Percentiles rank a stretch among this genome's conserved stretches.
Evolutionary conservation across 139 green algal species (phyloP).

Genomic region (Pleodorina starrii): DNA sequence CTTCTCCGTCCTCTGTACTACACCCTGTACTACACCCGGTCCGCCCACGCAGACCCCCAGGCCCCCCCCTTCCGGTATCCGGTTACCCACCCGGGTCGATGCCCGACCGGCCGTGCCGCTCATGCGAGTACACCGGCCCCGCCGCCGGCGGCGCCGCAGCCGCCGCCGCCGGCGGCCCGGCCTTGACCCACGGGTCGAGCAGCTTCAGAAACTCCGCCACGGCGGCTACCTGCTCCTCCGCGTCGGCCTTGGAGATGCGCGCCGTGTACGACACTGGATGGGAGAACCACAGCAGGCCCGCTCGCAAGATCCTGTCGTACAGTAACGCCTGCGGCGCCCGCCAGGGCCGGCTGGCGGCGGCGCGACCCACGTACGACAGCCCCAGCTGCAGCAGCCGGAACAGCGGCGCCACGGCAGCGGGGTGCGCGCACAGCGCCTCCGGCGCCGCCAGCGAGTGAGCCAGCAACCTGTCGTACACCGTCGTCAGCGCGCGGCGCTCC

Average conservation of each 20-base stretch:
- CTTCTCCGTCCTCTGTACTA: too few relatives aligned
- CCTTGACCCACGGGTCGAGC: not conserved
- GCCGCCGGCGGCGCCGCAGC: too few relatives aligned
- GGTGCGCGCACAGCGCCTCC: constrained; percentile 69
- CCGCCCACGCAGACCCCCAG: too few relatives aligned
- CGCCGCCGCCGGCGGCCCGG: not conserved
- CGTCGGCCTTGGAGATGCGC: constrained; percentile 49
- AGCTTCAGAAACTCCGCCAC: constrained; percentile 49
- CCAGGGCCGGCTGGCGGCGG: not conserved
- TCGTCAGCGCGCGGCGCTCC: constrained; percentile 40
- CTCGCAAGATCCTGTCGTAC: constrained; percentile 53
- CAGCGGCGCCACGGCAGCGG: constrained; percentile 66
- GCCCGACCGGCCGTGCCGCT: constrained; percentile 16
- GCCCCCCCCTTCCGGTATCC: too few relatives aligned
- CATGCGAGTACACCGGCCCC: not conserved
- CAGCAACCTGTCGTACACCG: constrained; percentile 59
- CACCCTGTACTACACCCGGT: too few relatives aligned
- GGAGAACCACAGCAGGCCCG: constrained; percentile 64
- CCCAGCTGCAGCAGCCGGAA: constrained; percentile 77
- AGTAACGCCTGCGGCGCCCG: constrained; percentile 38
- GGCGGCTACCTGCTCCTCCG: constrained; percentile 55
- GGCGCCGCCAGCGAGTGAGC: constrained; percentile 59
- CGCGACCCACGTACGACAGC: constrained; percentile 53
- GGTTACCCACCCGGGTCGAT: constrained; percentile 9
- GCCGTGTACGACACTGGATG: constrained; percentile 44